Evolutionary conservation across 192 early-diverging fungal genomes (phyloP), one percentile per base, ranked within the genome.

Genomic region (Pecoramyces ruminantium): DNA sequence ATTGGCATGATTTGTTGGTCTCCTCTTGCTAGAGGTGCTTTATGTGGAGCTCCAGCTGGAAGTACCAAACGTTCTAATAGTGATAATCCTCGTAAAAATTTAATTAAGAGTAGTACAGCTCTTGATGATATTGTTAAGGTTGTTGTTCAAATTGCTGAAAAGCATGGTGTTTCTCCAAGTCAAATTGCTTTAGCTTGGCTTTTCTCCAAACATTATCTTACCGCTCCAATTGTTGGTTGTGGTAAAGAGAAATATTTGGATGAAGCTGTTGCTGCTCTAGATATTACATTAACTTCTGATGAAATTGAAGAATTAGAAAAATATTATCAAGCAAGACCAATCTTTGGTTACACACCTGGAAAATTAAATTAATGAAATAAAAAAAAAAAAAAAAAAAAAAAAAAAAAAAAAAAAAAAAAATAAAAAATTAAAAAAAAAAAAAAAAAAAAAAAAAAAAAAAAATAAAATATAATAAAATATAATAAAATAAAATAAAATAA

Each of bases 1-100:
- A 83, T 89, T 39, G 86, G 86, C 15, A 84, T 86, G 29, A 82
- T 88, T 1, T 87, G 88, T 12, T 92, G 87, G 87, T 90, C 89
- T 1, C 83, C 89, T 28, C 87, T 92, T 16, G 88, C 88, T 0
- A 84, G 86, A 21, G 89, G 90, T 0, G 82, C 90, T 78, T 79
- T 91, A 92, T 80, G 87, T 11, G 87, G 88, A n/a, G 51, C 51
- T 39, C 40, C 87, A 86, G 80, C 83, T 27, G 28, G 30, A 21
- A 51, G 81, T 77, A 77, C 38, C 38, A 79, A 18, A 81, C 80
- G 77, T 28, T 30, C 77, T 40, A 79, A 30, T 28, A 81, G 82
- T 51, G 79, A 85, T 77, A 80, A 39, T 4, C 80, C 81, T 8
- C 77, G 81, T 29, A 38, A 83, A 28, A 42, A 78, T 13, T 30